phyloP scores from a whole-genome alignment of 345 rosid species.

The Hypericum androsaemum region DNA sequence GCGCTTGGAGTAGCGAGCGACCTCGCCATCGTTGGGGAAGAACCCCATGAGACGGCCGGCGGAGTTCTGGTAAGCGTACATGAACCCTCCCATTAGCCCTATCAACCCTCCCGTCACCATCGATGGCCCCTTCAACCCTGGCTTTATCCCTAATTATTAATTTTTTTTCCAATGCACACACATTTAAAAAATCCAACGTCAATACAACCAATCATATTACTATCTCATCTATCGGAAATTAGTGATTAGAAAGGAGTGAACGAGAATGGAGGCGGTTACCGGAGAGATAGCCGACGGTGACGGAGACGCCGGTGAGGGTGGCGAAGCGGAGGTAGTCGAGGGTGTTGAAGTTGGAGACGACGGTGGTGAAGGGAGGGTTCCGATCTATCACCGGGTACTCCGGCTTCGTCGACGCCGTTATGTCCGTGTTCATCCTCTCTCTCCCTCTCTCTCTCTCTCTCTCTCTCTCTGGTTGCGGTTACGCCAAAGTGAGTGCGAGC shows the following conservation, averaged over 20 bases:
- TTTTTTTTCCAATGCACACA: too few species aligned
- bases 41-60: constrained; percentile 93
- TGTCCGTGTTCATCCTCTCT: constrained; percentile 69
- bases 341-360: constrained; percentile 68
- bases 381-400: constrained; percentile 82
- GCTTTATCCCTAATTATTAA: constrained; percentile 70
- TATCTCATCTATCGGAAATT: too few species aligned
- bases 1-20: too few species aligned
- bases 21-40: constrained; percentile 68
- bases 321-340: constrained; percentile 74
- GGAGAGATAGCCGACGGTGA: constrained; percentile 91
- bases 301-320: constrained; percentile 71
- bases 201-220: too few species aligned
- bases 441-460: too few species aligned
- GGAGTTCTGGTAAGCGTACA: constrained; percentile 98
- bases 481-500: too few species aligned
- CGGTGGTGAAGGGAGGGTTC: constrained; percentile 70
- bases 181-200: too few species aligned
- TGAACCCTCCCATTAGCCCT: constrained; percentile 96
- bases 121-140: constrained; percentile 82
- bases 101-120: constrained; percentile 98
- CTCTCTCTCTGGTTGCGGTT: too few species aligned
- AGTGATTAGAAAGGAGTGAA: too few species aligned
- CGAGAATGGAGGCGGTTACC: constrained; percentile 27
- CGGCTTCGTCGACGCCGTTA: constrained; percentile 86